Base-by-base conservation (phyloP, 2,329 filamentous ascomycete genomes). In the Onygenales sp. region DNA sequence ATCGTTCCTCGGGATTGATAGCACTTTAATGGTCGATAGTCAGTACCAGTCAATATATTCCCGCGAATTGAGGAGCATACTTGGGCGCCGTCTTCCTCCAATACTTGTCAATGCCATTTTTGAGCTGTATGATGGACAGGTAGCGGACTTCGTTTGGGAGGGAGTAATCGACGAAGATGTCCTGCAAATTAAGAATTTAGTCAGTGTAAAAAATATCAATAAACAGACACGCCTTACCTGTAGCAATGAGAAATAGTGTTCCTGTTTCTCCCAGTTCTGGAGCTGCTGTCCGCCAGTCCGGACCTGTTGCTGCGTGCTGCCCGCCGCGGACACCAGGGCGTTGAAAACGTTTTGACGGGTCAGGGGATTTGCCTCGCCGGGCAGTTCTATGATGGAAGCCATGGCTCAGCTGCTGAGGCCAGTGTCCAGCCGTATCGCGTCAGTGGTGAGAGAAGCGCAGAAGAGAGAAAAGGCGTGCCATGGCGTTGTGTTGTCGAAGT, bases 61-160 rank as follows among this genome's bases (percentile, higher is more conserved):
- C 27, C 10, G 5, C 21, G 14, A 41, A 41, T 48, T 11, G 7
- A 41, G 2, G 11, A 21, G 48, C 69, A 32, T 81, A 80, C 66
- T 85, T 83, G 54, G 86, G 80, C 49, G 88, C 83, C 36, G 87
- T 87, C 66, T 78, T 89, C 65, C 93, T 81, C 93, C 93, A 98
- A 70, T 90, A 89, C 66, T 86, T 90, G 67, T 97, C 92, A 69
- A 97, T 91, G 53, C 91, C 93, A 69, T 97, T 96, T 69, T 97
- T 97, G 52, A 98, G 78, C 66, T 95, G 88, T 60, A 97, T 95
- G 54, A 97, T 83, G 52, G 92, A 87, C 9, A 96, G 83, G 64
- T 95, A 90, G 57, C 93, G 87, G 51, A 92, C 81, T 63, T 94
- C 85, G 54, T 82, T 72, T 1, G 89, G 87, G 1, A 94, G 75